Conservation (phyloP, 1,284 basidiomycete genomes). For the Entoloma clypeatum region DNA sequence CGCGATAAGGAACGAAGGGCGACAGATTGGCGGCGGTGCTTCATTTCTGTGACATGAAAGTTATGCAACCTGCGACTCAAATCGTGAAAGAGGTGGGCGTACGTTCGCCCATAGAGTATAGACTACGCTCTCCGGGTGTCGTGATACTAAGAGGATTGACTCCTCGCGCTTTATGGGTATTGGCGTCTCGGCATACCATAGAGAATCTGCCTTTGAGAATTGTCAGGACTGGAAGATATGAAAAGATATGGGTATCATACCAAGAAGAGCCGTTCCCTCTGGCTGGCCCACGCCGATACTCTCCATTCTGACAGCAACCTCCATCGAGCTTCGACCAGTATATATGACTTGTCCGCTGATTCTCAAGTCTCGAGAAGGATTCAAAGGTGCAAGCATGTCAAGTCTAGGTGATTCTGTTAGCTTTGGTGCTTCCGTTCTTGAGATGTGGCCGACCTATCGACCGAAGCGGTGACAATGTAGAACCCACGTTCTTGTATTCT, state of each 20-base stretch:
- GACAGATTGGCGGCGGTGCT: slow-evolving; percentile 49
- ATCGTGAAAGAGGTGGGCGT: slow-evolving; percentile 20
- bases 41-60: slow-evolving; percentile 33
- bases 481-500: slow-evolving; percentile 60
- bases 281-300: slow-evolving; percentile 43
- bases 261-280: slow-evolving; percentile 64
- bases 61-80: neutral
- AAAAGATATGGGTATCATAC: slow-evolving; percentile 30
- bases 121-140: slow-evolving; percentile 58
- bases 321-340: slow-evolving; percentile 75
- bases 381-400: slow-evolving; percentile 58
- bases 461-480: slow-evolving; percentile 80
- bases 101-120: slow-evolving; percentile 71
- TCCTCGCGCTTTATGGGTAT: slow-evolving; percentile 57
- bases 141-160: slow-evolving; percentile 65
- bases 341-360: slow-evolving; percentile 79
- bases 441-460: slow-evolving; percentile 56
- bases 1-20: slow-evolving; percentile 59
- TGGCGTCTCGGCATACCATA: slow-evolving; percentile 78
- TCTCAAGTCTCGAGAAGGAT: slow-evolving; percentile 62
- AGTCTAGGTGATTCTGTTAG: too few species aligned
- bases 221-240: neutral
- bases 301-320: slow-evolving; percentile 81
- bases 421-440: too few species aligned
- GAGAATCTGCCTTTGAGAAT: slow-evolving; percentile 46